Percentiles rank a stretch among this genome's conserved stretches.
Conservation (phyloP, 2,329 filamentous ascomycete genomes). For the Clonostachys rosea region DNA sequence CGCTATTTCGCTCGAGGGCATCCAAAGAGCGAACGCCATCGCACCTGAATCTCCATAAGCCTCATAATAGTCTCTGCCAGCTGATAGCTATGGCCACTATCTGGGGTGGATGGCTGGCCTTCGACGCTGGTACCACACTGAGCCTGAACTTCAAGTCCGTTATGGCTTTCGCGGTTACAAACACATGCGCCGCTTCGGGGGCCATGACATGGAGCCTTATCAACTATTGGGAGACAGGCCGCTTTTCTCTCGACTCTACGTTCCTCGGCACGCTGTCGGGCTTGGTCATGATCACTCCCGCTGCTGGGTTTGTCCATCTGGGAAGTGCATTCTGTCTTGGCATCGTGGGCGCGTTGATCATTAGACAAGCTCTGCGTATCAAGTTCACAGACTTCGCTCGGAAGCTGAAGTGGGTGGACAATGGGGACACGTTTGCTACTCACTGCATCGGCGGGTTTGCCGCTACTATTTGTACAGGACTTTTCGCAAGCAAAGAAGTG, state of each 20-base stretch:
- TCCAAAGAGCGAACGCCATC: slow-evolving; percentile 4
- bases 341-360: slow-evolving; percentile 36
- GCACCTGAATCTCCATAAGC: slow-evolving; percentile 7
- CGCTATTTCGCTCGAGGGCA: slow-evolving; percentile 7
- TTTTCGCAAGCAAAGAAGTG: slow-evolving; percentile 9
- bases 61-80: slow-evolving; percentile 9
- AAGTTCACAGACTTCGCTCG: slow-evolving; percentile 7
- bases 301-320: slow-evolving; percentile 39
- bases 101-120: slow-evolving; percentile 10
- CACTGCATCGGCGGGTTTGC: slow-evolving; percentile 8
- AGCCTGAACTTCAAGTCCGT: slow-evolving; percentile 8
- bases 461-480: slow-evolving; percentile 7
- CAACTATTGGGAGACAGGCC: slow-evolving; percentile 7
- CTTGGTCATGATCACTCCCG: slow-evolving; percentile 45
- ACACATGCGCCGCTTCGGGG: slow-evolving; percentile 7
- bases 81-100: slow-evolving; percentile 8
- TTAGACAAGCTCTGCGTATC: slow-evolving; percentile 28
- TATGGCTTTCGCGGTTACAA: slow-evolving; percentile 9
- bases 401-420: slow-evolving; percentile 8
- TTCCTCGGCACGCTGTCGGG: slow-evolving; percentile 49
- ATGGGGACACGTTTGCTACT: slow-evolving; percentile 9
- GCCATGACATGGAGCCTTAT: slow-evolving; percentile 7
- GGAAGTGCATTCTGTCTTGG: slow-evolving; percentile 42
- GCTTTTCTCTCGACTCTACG: slow-evolving; percentile 41
- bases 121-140: slow-evolving; percentile 8